These are phyloP conservation scores for Xylariaceae sp. DNA, from an alignment of 2,329 filamentous ascomycete genomes.

Conservation along the genomic window DNA sequence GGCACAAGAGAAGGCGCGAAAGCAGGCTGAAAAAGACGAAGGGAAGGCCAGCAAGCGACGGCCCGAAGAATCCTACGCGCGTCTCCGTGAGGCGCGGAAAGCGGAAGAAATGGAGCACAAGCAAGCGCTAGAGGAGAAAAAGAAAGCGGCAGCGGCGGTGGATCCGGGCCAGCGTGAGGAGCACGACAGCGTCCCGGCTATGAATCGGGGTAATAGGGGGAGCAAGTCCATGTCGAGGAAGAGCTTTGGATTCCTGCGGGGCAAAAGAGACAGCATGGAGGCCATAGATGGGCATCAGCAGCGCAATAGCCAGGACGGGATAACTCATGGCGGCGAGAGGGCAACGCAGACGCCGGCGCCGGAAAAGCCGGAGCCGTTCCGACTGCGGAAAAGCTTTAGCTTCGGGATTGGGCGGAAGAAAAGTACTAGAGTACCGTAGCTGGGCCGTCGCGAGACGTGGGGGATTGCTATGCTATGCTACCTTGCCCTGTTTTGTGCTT, in stretches of 20 bases:
- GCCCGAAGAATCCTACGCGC: slow-evolving; percentile 36
- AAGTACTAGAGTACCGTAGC: slow-evolving; percentile 48
- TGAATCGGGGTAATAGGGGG: slow-evolving; percentile 65
- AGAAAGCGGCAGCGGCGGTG: slow-evolving; percentile 53
- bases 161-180: slow-evolving; percentile 55
- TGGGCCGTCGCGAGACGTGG: slow-evolving; percentile 16
- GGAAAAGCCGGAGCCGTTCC: slow-evolving; percentile 14
- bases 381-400: slow-evolving; percentile 61
- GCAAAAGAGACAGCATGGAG: slow-evolving; percentile 36
- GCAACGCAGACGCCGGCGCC: slow-evolving; percentile 37
- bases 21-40: slow-evolving; percentile 44
- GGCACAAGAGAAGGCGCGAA: slow-evolving; percentile 39
- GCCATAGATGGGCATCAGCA: slow-evolving; percentile 29
- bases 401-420: slow-evolving; percentile 68
- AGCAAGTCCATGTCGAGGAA: slow-evolving; percentile 77
- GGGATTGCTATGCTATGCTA: no score
- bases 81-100: slow-evolving; percentile 38
- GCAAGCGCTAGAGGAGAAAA: slow-evolving; percentile 55
- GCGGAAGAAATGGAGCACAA: slow-evolving; percentile 52
- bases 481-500: no score
- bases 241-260: slow-evolving; percentile 63
- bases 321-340: slow-evolving; percentile 21
- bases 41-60: slow-evolving; percentile 44
- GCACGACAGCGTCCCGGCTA: slow-evolving; percentile 34
- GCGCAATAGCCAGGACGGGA: slow-evolving; percentile 35